Base-by-base conservation (phyloP, 2,329 filamentous ascomycete species). In the Pestalotiopsis sp. region DNA sequence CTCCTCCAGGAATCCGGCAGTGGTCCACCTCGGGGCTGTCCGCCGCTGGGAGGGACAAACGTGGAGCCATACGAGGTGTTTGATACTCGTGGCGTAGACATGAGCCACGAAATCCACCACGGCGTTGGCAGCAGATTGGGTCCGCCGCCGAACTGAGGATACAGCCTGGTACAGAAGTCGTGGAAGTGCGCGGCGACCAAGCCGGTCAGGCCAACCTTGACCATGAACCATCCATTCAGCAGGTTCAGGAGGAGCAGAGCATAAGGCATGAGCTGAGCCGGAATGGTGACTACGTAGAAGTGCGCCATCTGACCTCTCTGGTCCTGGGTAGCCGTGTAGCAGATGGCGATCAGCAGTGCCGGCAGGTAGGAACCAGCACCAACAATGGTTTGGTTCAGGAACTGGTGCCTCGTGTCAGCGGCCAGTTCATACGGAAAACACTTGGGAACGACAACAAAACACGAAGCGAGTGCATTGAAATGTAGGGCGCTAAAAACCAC, bases 111-210 rank as follows among this genome's bases (percentile, higher is more conserved):
- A 68, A 98, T 81, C 73, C 94, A 90, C 5, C 80, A 78, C 2
- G 96, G 96, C 0, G 94, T 96, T 14, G 86, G 84, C 45, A 98
- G 85, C 63, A 91, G 86, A 76, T 95, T 97, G 65, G 84, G 85
- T 0, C 96, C 96, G 68, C 93, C 93, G 40, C 94, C 95, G 77
- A 96, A 96, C 67, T 93, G 90, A 4, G 96, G 96, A 85, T 94
- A 98, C 57, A 98, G 86, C 63, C 93, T 89, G 2, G 93, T 94
- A 64, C 98, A 80, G 77, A 98, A 99, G 78, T 98, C 93, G 80
- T 94, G 97, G 23, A 96, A 76, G 79, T 99, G 96, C 4, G 95
- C 95, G 13, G 95, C 93, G 58, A 97, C 72, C 12, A 99, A 85
- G n/a, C 96, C 96, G 41, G 89, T 93, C 4, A 89, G 80, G 76